These are phyloP conservation scores for Septoria linicola DNA, from an alignment of 2,329 filamentous ascomycete species.

Conservation along the genomic window DNA sequence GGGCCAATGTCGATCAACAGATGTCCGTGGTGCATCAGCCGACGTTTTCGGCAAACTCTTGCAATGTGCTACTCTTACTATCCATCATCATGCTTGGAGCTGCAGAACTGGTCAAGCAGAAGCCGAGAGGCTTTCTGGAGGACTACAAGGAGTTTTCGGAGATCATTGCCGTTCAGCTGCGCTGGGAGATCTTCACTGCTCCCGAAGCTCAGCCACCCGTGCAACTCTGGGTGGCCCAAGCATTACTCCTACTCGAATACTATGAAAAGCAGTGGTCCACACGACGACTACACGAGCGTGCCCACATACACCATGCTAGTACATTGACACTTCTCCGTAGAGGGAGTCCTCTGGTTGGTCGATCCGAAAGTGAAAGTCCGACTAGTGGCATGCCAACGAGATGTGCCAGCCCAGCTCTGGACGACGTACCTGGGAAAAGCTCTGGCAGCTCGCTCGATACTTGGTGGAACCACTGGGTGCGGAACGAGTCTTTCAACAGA, in stretches of 20 bases:
- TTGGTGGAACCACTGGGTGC: constrained; percentile 93
- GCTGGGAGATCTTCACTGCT: constrained; percentile 93
- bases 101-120: constrained; percentile 75
- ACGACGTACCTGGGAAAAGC: neutral
- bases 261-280: constrained; percentile 98
- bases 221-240: constrained; percentile 91
- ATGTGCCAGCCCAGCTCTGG: constrained; percentile 14
- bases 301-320: constrained; percentile 91
- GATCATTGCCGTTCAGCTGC: constrained; percentile 82
- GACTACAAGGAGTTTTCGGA: constrained; percentile 78
- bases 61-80: constrained; percentile 75
- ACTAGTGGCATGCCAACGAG: constrained; percentile 52
- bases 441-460: constrained; percentile 9
- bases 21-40: constrained; percentile 89
- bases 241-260: constrained; percentile 77
- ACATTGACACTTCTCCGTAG: constrained; percentile 91
- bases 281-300: constrained; percentile 82
- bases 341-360: constrained; percentile 82
- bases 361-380: constrained; percentile 78
- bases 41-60: constrained; percentile 81
- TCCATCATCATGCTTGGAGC: constrained; percentile 89
- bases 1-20: constrained; percentile 87
- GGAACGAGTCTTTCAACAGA: constrained; percentile 80
- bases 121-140: constrained; percentile 69
- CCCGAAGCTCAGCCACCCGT: constrained; percentile 82